phyloP scores from a whole-genome alignment of 2,329 filamentous ascomycete genomes.

The Nothophoma quercina region DNA sequence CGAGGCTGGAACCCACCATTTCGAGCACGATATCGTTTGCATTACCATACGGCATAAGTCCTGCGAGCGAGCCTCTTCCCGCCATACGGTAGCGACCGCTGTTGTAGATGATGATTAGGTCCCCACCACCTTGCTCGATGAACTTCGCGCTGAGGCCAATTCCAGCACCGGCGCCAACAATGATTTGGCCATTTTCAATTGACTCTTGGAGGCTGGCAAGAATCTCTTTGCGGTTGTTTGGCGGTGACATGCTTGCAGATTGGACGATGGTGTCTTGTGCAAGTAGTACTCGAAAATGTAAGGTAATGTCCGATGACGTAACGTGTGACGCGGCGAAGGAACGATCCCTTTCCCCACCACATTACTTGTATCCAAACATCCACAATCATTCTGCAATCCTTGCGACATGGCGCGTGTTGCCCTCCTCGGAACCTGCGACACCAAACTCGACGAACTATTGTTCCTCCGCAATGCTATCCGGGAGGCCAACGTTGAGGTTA shows the following conservation, averaged over 20 bases:
- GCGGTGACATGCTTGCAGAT: constrained; percentile 60
- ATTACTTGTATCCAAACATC: background rate
- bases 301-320: constrained; percentile 14
- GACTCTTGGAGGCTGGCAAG: constrained; percentile 61
- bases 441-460: constrained; percentile 67
- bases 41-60: constrained; percentile 75
- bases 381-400: background rate
- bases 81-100: constrained; percentile 77
- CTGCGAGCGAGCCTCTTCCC: constrained; percentile 71
- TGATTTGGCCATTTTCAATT: constrained; percentile 63
- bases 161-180: constrained; percentile 73
- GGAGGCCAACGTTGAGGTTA: constrained; percentile 45
- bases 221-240: constrained; percentile 64
- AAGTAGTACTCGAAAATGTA: background rate
- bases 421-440: constrained; percentile 70
- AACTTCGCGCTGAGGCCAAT: constrained; percentile 76
- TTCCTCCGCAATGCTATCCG: constrained; percentile 61
- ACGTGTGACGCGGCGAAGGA: constrained; percentile 4
- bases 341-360: background rate
- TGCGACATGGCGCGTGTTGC: constrained; percentile 50
- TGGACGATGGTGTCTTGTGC: background rate
- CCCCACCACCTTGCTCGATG: constrained; percentile 71
- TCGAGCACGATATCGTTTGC: constrained; percentile 74
- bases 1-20: constrained; percentile 62
- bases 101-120: constrained; percentile 77